A percentile compares a stretch with the other conserved stretches of the same genome.
Evolutionary conservation across 306 rosid species (phyloP).

Genomic region (Oemleria cerasiformis): DNA sequence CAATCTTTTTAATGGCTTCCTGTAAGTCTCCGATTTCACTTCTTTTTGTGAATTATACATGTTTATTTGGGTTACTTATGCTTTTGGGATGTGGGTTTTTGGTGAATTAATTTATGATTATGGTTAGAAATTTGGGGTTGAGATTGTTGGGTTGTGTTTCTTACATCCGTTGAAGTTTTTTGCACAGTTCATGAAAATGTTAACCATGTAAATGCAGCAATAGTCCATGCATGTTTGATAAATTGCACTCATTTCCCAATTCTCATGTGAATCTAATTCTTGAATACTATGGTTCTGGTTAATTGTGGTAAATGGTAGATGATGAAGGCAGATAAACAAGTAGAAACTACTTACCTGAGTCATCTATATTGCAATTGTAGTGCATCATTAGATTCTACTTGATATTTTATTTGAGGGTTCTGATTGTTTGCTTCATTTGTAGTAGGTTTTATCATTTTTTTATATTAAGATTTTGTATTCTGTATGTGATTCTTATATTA

Average conservation of each 20-base stretch:
- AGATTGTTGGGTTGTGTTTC: slow-evolving; percentile 4
- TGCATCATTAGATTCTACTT: background rate
- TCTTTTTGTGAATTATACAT: background rate
- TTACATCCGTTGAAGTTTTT: background rate
- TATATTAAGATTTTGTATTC: background rate
- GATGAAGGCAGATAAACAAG: background rate
- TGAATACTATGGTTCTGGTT: background rate
- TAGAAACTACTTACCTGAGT: too few species aligned
- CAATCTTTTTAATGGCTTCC: slow-evolving; percentile 52
- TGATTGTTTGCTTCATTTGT: background rate
- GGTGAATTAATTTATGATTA: background rate
- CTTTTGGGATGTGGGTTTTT: slow-evolving; percentile 6
- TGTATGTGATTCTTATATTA: background rate
- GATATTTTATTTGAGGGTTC: background rate
- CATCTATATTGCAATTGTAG: background rate
- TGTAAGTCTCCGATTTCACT: slow-evolving; percentile 42
- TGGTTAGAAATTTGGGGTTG: slow-evolving; percentile 7
- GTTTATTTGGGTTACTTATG: slow-evolving; percentile 4
- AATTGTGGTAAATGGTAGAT: background rate
- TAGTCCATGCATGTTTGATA: background rate
- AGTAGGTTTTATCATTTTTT: background rate
- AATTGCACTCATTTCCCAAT: background rate
- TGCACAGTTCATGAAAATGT: background rate
- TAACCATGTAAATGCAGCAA: background rate
- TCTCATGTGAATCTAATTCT: background rate